Evolutionary conservation across 768 basidiomycete genomes (phyloP), one percentile per base, ranked within the genome.

Genomic region (Dentipellis fragilis): DNA sequence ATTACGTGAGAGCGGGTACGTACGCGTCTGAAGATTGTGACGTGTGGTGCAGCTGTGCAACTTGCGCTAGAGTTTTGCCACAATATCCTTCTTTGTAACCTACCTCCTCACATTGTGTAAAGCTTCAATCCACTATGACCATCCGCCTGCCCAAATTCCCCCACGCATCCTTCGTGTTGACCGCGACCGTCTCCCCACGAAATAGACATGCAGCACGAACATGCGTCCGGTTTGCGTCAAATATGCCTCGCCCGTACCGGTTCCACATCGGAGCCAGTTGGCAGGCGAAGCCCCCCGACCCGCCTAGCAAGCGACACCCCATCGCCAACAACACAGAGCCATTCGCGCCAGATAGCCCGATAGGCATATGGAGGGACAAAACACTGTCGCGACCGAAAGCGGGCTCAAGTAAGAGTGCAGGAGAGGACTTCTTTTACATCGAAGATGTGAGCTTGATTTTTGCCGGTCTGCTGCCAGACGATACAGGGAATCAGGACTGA

Each of bases 261-360:
- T 90, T 93, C 67, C 81, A 89, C 63, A 73, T 90, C 38, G 89
- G 85, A 52, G 78, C 79, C 14, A 85, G 86, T 67, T 93, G 87
- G 84, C 82, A 81, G 29, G 83, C 81, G 42, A 92, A 92, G 66
- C 81, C 86, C 16, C 67, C 73, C 10, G 61, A 63, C 60, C 48
- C 48, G 22, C 29, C 29, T 29, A 29, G 29, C 29, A 29, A 29
- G 29, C 48, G 22, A 10, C 17, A n/a, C 36, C 74, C 69, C 58
- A 72, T 59, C 54, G 59, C 39, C 6, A 66, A 65, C 49, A 57
- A 64, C 54, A 67, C 70, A 72, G 58, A 64, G 70, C 81, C 85
- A 0, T 89, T 90, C 63, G 70, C 81, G 0, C 57, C 72, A 5
- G 75, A 85, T 39, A 80, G 77, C 47, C 68, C 74, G 16, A 76